A percentile compares a stretch with the other conserved stretches of the same genome.
Evolutionary conservation across 345 rosid species (phyloP).

Genomic region (Salix caprea): DNA sequence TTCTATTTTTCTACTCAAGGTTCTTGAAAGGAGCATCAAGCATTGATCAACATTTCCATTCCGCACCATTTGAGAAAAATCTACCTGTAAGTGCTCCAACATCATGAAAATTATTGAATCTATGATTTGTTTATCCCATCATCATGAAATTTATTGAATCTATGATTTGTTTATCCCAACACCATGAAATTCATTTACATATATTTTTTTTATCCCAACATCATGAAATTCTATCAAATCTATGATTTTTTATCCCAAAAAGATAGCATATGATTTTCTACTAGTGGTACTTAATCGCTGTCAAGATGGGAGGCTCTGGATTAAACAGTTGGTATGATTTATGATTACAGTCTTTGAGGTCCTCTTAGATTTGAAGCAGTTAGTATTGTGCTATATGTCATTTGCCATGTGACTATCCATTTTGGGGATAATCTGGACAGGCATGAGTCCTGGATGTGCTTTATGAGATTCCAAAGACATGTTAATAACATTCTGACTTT

Average conservation of each 20-base stretch:
- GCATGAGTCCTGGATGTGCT: neutral
- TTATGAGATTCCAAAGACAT: neutral
- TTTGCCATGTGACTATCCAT: neutral
- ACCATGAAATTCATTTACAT: neutral
- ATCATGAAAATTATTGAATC: neutral
- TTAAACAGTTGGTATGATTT: neutral
- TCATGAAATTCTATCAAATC: neutral
- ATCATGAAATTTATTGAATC: neutral
- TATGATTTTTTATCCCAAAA: neutral
- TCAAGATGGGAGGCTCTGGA: neutral
- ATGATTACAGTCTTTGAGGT: neutral
- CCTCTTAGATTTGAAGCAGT: neutral
- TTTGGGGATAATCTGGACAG: neutral
- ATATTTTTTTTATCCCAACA: neutral
- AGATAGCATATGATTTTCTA: neutral
- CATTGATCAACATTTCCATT: slow-evolving; percentile 77
- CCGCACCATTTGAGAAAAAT: slow-evolving; percentile 72
- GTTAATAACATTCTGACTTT: neutral
- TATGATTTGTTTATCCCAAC: neutral
- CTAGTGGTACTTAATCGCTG: neutral
- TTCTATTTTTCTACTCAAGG: slow-evolving; percentile 28
- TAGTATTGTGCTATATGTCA: neutral
- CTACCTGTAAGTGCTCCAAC: slow-evolving; percentile 62
- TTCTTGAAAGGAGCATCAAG: slow-evolving; percentile 91
- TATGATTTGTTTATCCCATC: neutral